Percentiles rank a stretch among this genome's conserved stretches.
Evolutionary conservation across 805 yeast species (phyloP).

Genomic region (Debaryomyces prosopidis): DNA sequence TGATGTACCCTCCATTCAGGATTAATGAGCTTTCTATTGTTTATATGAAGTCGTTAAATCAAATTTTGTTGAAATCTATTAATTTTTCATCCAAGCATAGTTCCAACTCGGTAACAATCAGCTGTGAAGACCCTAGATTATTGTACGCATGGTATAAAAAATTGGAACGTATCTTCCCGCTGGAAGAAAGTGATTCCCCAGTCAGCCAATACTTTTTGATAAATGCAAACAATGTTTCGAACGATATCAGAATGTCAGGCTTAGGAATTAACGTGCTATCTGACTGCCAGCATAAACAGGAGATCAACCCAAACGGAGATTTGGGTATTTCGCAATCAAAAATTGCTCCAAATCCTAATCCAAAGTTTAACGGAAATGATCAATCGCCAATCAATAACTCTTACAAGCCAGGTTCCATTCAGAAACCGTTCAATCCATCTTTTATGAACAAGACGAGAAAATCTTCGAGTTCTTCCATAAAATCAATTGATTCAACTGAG

Average conservation of each 20-base stretch:
- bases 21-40: conserved; percentile 33
- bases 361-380: too few species aligned
- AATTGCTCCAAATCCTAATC: too few species aligned
- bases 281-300: conserved; percentile 1
- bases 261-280: conserved; percentile 32
- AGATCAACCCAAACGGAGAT: not conserved
- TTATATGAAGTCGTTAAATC: conserved; percentile 7
- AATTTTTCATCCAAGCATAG: conserved; percentile 17
- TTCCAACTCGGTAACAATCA: conserved; percentile 11
- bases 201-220: conserved; percentile 19
- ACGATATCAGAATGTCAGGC: conserved; percentile 24
- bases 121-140: conserved; percentile 13
- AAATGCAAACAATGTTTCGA: conserved; percentile 12
- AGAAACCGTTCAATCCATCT: not conserved
- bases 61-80: conserved; percentile 14
- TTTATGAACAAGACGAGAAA: conserved; percentile 3
- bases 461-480: not conserved
- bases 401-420: too few species aligned
- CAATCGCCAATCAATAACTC: too few species aligned
- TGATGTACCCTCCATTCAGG: conserved; percentile 44
- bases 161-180: conserved; percentile 35
- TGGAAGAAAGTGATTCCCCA: conserved; percentile 24
- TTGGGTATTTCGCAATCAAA: not conserved
- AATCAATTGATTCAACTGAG: conserved; percentile 8
- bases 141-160: conserved; percentile 31